These are phyloP conservation scores for Eucalyptus polyanthemos DNA, from an alignment of 345 rosid genomes.

Conservation along the genomic window DNA sequence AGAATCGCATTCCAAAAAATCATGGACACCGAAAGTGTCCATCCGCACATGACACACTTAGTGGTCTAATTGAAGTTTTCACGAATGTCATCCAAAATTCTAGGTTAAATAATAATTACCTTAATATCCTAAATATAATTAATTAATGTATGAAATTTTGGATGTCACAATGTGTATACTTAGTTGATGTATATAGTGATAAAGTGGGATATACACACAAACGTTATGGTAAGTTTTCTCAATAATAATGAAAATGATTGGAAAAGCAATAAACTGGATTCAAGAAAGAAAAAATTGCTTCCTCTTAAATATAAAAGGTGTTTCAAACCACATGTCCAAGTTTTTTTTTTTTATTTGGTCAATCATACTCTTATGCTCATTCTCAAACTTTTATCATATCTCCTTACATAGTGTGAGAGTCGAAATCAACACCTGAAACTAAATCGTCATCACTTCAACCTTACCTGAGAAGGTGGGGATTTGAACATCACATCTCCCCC, in stretches of 20 bases:
- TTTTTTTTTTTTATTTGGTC: not conserved
- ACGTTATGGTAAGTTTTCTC: not conserved
- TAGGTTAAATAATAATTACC: not conserved
- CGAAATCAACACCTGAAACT: rapidly evolving
- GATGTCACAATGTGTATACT: not conserved
- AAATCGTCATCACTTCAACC: no score
- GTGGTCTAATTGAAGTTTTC: not conserved
- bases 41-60: not conserved
- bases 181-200: not conserved
- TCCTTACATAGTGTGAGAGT: no score
- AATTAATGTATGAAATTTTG: not conserved
- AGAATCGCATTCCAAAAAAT: not conserved
- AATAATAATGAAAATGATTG: not conserved
- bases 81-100: not conserved
- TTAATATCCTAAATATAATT: not conserved
- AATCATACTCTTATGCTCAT: no score
- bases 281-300: not conserved
- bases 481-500: no score
- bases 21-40: not conserved
- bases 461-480: rapidly evolving
- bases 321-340: not conserved
- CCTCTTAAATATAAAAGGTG: not conserved
- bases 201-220: not conserved
- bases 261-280: not conserved
- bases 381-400: rapidly evolving